phyloP scores from a whole-genome alignment of 2,329 filamentous ascomycete species.

The Nemania sp. region DNA sequence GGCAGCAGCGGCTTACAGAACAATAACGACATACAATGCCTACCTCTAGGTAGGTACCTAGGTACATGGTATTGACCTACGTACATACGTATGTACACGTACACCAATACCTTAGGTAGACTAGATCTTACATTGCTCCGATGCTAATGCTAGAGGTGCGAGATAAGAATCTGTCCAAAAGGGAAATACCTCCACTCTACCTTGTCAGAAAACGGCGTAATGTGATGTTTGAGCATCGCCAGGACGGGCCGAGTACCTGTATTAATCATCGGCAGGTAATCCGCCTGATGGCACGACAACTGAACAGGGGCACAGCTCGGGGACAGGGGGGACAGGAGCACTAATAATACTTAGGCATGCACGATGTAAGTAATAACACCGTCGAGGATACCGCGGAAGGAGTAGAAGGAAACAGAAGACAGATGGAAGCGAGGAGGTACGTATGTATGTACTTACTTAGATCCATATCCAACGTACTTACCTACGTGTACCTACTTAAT shows the following conservation, averaged over 20 bases:
- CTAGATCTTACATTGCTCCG: no score
- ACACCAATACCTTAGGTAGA: neutral
- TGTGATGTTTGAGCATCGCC: conserved; percentile 29
- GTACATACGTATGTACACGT: neutral
- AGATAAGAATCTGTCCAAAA: conserved; percentile 24
- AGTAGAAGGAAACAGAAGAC: conserved; percentile 1
- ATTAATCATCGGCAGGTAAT: conserved; percentile 35
- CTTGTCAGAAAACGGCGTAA: conserved; percentile 14
- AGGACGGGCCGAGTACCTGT: conserved; percentile 30
- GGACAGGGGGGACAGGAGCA: conserved; percentile 10
- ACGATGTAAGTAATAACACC: neutral
- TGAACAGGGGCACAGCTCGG: conserved; percentile 20
- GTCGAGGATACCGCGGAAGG: conserved; percentile 8
- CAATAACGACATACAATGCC: no score
- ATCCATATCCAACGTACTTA: no score
- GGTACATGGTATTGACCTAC: neutral
- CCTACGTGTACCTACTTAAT: no score
- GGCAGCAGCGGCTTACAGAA: no score
- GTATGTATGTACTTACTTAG: neutral
- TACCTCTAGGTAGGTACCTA: no score
- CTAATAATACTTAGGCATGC: conserved; percentile 9
- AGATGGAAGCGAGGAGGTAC: neutral
- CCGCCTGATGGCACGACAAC: conserved; percentile 21
- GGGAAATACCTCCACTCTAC: conserved; percentile 24
- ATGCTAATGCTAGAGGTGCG: conserved; percentile 10